Percentiles rank a stretch among this genome's conserved stretches.
phyloP scores from a whole-genome alignment of 345 rosid genomes.

The Dipteronia dyeriana region DNA sequence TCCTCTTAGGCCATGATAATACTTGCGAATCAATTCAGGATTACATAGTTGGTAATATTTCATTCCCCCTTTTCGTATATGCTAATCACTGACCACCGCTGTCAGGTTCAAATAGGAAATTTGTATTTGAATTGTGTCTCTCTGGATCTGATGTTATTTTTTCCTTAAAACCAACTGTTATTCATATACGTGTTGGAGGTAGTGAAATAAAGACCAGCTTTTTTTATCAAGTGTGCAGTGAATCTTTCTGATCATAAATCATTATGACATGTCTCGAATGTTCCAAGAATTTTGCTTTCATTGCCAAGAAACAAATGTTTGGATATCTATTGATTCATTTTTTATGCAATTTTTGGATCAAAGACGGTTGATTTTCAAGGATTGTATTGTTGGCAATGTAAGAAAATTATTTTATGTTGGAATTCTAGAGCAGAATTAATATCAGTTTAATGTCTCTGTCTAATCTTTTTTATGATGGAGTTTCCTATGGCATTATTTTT shows the following conservation, averaged over 20 bases:
- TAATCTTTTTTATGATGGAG: not conserved
- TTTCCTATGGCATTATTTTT: not conserved
- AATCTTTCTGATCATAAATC: constrained; percentile 3
- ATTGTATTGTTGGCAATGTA: not conserved
- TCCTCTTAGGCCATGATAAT: not conserved
- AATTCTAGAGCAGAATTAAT: no score
- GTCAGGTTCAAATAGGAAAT: not conserved
- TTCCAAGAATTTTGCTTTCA: not conserved
- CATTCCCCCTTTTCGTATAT: not conserved
- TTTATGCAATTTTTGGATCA: not conserved
- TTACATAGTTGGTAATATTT: not conserved
- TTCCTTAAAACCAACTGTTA: not conserved
- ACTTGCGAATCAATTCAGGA: not conserved
- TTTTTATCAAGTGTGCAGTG: not conserved
- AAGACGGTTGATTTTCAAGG: not conserved
- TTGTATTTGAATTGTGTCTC: not conserved
- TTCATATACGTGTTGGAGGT: not conserved
- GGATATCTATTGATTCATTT: not conserved
- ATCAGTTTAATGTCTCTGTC: not conserved
- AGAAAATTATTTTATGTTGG: no score
- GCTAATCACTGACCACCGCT: not conserved
- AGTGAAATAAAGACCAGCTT: not conserved
- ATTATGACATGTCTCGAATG: not conserved
- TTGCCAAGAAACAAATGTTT: not conserved
- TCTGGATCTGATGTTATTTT: not conserved